Percentiles rank a stretch among this genome's conserved stretches.
Evolutionary conservation across 495 filamentous ascomycete species (phyloP).

Genomic region (Aspergillus bridgeri): DNA sequence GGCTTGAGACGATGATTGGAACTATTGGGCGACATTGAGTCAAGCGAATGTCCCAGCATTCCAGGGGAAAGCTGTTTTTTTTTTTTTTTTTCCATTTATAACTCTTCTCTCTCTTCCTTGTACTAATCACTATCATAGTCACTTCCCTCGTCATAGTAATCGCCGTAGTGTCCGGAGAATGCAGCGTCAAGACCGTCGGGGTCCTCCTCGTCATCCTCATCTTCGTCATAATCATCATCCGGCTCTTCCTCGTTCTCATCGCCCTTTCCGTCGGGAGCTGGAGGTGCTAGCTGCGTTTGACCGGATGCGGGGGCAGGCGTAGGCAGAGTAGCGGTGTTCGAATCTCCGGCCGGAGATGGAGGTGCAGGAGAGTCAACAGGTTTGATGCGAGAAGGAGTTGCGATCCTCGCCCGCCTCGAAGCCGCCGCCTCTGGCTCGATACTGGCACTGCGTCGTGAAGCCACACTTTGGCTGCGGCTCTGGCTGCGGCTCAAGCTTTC

Average conservation of each 20-base stretch:
- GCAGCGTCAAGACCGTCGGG: constrained; percentile 39
- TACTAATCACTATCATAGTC: constrained; percentile 35
- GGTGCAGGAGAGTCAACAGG: constrained; percentile 20
- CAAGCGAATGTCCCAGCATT: not conserved
- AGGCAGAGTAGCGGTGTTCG: too few relatives aligned
- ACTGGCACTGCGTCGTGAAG: constrained; percentile 37
- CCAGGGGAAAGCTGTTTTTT: not conserved
- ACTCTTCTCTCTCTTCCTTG: too few relatives aligned
- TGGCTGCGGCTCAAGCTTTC: constrained; percentile 35
- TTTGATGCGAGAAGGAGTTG: constrained; percentile 19
- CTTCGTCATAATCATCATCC: constrained; percentile 32
- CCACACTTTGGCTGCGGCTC: constrained; percentile 39
- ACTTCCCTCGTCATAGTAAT: constrained; percentile 34
- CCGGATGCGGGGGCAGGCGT: not conserved
- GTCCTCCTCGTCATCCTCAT: constrained; percentile 28
- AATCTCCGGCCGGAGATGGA: constrained; percentile 9
- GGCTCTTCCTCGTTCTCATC: constrained; percentile 31
- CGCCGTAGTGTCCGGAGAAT: constrained; percentile 34
- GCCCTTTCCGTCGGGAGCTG: constrained; percentile 20
- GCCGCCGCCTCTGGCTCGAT: constrained; percentile 25
- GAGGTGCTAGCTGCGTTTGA: constrained; percentile 20
- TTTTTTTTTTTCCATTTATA: not conserved
- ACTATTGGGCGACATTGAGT: too few relatives aligned
- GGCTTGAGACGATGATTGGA: too few relatives aligned
- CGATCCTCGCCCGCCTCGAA: constrained; percentile 20